These are phyloP conservation scores for Gossypium ekmanianum DNA, from an alignment of 345 rosid species.

Conservation along the genomic window DNA sequence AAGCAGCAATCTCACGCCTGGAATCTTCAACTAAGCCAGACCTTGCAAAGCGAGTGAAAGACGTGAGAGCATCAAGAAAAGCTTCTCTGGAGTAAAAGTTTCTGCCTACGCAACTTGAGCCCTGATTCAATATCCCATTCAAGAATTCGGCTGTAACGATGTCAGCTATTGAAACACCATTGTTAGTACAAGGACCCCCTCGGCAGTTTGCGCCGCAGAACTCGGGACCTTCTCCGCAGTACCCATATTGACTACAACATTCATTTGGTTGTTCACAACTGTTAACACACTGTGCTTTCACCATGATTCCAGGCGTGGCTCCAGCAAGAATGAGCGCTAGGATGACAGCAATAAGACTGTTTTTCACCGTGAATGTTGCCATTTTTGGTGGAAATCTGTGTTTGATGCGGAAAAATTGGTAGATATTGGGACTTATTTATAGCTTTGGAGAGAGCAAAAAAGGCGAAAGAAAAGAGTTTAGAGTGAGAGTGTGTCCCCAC, in stretches of 20 bases:
- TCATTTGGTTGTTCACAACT: neutral
- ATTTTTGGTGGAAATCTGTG: neutral
- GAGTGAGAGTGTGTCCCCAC: too few relatives aligned
- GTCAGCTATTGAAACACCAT: slow-evolving; percentile 24
- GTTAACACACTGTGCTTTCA: neutral
- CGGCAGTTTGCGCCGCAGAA: neutral
- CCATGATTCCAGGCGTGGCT: neutral
- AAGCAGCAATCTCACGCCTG: slow-evolving; percentile 16
- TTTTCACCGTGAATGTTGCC: neutral
- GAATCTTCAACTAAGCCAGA: slow-evolving; percentile 15
- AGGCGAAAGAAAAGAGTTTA: neutral
- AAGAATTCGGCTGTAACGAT: slow-evolving; percentile 45
- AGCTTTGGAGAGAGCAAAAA: neutral
- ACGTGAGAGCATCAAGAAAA: slow-evolving; percentile 27
- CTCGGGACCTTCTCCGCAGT: neutral
- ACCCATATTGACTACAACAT: slow-evolving; percentile 7
- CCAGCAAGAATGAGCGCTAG: neutral
- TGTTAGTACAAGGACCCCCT: slow-evolving; percentile 5
- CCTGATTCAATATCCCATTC: slow-evolving; percentile 36
- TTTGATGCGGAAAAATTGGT: neutral
- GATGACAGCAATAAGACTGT: neutral
- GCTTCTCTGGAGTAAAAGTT: slow-evolving; percentile 38
- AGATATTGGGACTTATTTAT: neutral
- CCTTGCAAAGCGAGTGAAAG: slow-evolving; percentile 17
- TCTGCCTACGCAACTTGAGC: slow-evolving; percentile 34